phyloP scores from a whole-genome alignment of 805 yeast genomes.

The Lipomyces japonicus region DNA sequence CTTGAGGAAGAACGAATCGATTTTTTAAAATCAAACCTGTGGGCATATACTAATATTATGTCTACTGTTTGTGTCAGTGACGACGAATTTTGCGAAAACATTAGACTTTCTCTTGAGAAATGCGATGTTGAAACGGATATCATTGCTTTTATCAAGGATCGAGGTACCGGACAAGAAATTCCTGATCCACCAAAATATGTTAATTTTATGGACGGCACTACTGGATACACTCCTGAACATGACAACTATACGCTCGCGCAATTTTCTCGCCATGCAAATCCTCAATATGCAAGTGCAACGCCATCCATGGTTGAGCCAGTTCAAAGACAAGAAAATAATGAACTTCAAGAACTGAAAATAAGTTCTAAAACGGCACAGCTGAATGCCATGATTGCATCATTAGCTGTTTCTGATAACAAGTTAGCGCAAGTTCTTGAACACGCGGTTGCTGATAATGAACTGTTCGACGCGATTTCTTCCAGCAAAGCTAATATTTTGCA shows the following conservation, averaged over 20 bases:
- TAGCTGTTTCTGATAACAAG: not conserved
- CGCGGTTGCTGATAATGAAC: not conserved
- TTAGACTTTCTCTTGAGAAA: conserved; percentile 63
- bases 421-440: no score
- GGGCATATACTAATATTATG: conserved; percentile 72
- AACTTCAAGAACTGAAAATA: not conserved
- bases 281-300: conserved; percentile 15
- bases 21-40: conserved; percentile 62
- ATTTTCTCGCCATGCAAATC: conserved; percentile 32
- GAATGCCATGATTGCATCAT: conserved; percentile 16
- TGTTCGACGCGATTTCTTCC: not conserved
- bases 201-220: conserved; percentile 51
- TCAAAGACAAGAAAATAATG: not conserved
- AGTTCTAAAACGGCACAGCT: conserved; percentile 6
- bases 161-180: conserved; percentile 64
- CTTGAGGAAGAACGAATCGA: conserved; percentile 72
- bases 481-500: no score
- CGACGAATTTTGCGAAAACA: conserved; percentile 68
- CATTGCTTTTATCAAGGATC: conserved; percentile 47
- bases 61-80: conserved; percentile 74
- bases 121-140: conserved; percentile 63
- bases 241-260: conserved; percentile 38
- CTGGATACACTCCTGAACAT: conserved; percentile 32
- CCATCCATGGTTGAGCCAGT: not conserved
- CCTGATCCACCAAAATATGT: conserved; percentile 57